Base-by-base conservation (phyloP, 352 stramenopile species). In the Discostella stelligera region DNA sequence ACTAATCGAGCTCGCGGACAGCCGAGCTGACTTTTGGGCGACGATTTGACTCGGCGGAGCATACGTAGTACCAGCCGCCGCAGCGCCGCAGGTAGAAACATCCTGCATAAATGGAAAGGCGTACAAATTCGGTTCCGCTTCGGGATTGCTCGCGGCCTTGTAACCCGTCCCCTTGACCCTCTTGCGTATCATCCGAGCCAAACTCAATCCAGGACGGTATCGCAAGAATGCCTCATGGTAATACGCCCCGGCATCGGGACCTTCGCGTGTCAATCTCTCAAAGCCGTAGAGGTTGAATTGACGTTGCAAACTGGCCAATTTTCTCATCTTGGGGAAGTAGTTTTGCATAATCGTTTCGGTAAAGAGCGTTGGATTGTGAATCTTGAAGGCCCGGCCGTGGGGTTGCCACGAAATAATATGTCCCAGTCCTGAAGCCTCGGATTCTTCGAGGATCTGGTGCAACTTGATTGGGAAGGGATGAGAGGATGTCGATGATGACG, bases 291-390 rank as follows among this genome's bases (percentile, higher is more conserved):
- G 88, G 78, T 95, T 95, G 70, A 96, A 88, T 75, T 96, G 93
- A 16, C 93, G 85, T 83, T 96, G 92, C 77, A 96, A 95, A 70
- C 85, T 94, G 64, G 93, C 89, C 75, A 95, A 93, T 71, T 95
- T 95, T 69, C 80, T 85, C 79, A 95, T 91, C 69, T 94, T 94
- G 25, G 69, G 69, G 77, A 96, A 96, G 77, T 95, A 96, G 44
- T 90, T 90, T n/a, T 92, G 91, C 71, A 96, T 85, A 52, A 95
- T 88, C 10, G 79, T 44, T 37, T 84, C 41, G 74, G 87, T 88
- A 80, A 95, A 91, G 37, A 71, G 76, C 20, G 80, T 86, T 72
- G 93, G 89, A 75, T 95, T 85, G 67, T 90, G 89, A 77, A 97
- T 95, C 64, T 94, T 83, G 46, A 97, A 96, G 11, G 91, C 91